A percentile compares a stretch with the other conserved stretches of the same genome.
These are phyloP conservation scores for Neofusicoccum cordaticola DNA, from an alignment of 2,329 filamentous ascomycete genomes.

Conservation along the genomic window DNA sequence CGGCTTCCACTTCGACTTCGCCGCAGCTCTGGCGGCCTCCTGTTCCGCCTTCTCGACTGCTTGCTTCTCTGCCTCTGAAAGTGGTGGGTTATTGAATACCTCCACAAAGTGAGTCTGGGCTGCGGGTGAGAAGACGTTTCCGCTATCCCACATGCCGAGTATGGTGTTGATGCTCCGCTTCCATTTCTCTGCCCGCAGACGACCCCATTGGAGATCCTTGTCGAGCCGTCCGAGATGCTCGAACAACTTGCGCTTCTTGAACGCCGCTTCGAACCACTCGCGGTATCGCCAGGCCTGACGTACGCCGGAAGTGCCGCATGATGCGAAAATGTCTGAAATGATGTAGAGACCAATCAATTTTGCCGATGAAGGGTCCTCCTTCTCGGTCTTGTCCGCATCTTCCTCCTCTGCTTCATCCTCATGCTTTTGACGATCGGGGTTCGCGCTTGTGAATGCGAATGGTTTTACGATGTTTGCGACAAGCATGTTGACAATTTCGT, in stretches of 20 bases:
- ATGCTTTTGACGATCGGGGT: constrained; percentile 53
- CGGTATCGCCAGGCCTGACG: constrained; percentile 85
- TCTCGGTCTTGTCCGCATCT: constrained; percentile 25
- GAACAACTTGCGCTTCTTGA: constrained; percentile 68
- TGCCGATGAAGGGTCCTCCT: constrained; percentile 66
- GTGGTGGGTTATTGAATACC: constrained; percentile 22
- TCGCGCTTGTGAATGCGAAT: constrained; percentile 69
- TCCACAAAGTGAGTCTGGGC: constrained; percentile 19
- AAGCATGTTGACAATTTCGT: constrained; percentile 89
- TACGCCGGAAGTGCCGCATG: constrained; percentile 72
- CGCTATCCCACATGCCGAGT: constrained; percentile 33
- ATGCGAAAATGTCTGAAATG: constrained; percentile 72
- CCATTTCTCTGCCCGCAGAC: constrained; percentile 65
- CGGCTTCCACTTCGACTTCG: constrained; percentile 17
- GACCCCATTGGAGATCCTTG: constrained; percentile 72
- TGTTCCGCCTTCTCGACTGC: constrained; percentile 22
- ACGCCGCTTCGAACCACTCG: constrained; percentile 70
- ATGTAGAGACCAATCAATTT: constrained; percentile 81
- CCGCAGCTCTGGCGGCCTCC: constrained; percentile 21
- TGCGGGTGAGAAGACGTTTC: constrained; percentile 27
- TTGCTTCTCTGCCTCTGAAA: constrained; percentile 27
- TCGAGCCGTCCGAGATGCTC: constrained; percentile 72
- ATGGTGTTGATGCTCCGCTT: constrained; percentile 32
- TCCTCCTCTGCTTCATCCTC: constrained; percentile 25
- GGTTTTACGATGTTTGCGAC: constrained; percentile 78